These are phyloP conservation scores for Diaporthe humulicola DNA, from an alignment of 2,329 filamentous ascomycete species.

Conservation along the genomic window DNA sequence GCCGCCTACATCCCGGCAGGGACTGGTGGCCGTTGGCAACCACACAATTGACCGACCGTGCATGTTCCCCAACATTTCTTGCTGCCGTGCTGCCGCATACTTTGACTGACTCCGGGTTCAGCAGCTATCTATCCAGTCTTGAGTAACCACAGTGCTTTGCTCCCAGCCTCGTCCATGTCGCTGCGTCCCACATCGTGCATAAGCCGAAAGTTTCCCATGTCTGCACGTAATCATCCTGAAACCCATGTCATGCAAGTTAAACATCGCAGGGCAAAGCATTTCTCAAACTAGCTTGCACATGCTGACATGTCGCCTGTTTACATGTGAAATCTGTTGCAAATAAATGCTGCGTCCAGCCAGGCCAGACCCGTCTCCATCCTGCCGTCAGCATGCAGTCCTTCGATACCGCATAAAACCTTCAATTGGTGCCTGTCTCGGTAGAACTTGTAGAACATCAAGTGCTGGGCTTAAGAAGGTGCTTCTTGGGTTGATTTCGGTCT, in stretches of 20 bases:
- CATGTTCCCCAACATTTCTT: not conserved
- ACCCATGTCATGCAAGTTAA: constrained; percentile 6
- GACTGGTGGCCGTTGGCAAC: constrained; percentile 16
- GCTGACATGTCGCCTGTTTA: not conserved
- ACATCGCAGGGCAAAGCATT: constrained; percentile 15
- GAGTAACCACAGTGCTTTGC: not conserved
- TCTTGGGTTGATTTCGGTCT: constrained; percentile 37
- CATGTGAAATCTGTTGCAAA: constrained; percentile 10
- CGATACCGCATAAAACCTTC: too few species aligned
- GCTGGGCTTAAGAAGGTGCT: constrained; percentile 31
- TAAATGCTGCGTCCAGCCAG: not conserved
- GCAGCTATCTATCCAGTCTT: not conserved
- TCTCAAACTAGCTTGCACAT: not conserved
- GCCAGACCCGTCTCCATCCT: not conserved
- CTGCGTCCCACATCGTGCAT: constrained; percentile 8
- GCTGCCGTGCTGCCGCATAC: not conserved
- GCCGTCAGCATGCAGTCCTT: not conserved
- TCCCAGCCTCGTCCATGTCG: constrained; percentile 16
- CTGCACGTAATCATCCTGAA: constrained; percentile 28
- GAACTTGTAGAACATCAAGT: not conserved
- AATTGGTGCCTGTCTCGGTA: not conserved
- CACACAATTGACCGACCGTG: not conserved
- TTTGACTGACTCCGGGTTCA: not conserved
- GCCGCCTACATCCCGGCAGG: not conserved
- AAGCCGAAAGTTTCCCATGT: constrained; percentile 18